Evolutionary conservation across 768 basidiomycete genomes (phyloP).

Genomic region (Lanmaoa rubissima): DNA sequence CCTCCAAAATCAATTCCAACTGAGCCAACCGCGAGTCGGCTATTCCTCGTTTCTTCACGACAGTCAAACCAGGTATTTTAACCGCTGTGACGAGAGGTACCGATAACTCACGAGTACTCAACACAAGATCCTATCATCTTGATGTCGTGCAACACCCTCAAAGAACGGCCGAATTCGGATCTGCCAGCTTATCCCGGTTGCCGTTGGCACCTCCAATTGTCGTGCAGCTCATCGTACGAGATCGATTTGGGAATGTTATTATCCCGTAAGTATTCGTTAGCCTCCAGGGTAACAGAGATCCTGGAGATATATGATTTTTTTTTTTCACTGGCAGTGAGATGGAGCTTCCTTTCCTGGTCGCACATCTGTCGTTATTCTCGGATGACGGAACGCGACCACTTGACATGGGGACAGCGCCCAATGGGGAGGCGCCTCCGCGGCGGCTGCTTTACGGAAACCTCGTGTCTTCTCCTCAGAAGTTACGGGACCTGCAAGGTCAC

Average conservation of each 20-base stretch:
- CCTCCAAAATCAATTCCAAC: constrained; percentile 35
- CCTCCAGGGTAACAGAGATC: constrained; percentile 16
- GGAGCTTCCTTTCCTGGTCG: constrained; percentile 85
- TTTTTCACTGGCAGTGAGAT: constrained; percentile 54
- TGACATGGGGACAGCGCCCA: constrained; percentile 61
- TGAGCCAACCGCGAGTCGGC: constrained; percentile 52
- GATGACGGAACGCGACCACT: constrained; percentile 62
- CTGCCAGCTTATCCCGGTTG: constrained; percentile 69
- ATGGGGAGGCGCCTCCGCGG: constrained; percentile 42
- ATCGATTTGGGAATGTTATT: constrained; percentile 65
- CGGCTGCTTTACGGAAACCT: constrained; percentile 81
- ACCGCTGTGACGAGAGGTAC: constrained; percentile 9
- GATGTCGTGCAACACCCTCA: constrained; percentile 85
- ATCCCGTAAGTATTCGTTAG: constrained; percentile 64
- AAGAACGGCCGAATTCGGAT: constrained; percentile 78
- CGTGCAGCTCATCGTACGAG: constrained; percentile 73
- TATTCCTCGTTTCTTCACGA: constrained; percentile 58
- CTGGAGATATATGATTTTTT: constrained; percentile 23
- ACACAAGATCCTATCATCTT: constrained; percentile 66
- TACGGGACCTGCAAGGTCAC: constrained; percentile 79
- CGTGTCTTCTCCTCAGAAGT: constrained; percentile 75
- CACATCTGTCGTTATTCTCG: constrained; percentile 73
- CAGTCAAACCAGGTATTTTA: constrained; percentile 49
- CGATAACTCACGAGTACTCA: constrained; percentile 18
- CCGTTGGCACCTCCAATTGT: constrained; percentile 84